Conservation (phyloP, 73 alveolate species). For the Tetrahymena elliotti region DNA sequence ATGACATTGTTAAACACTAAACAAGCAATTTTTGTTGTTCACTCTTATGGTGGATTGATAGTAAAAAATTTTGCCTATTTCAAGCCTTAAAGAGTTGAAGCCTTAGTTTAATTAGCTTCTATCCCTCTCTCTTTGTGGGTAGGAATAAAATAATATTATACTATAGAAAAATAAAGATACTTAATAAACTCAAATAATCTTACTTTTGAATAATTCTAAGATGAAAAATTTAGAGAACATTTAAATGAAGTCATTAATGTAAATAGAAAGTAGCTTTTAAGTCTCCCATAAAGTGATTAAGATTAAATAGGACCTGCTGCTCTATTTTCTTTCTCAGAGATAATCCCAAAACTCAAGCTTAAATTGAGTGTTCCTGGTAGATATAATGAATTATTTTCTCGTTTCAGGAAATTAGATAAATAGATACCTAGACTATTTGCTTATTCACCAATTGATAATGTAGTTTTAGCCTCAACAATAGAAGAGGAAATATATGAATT, state of each 20-base stretch:
- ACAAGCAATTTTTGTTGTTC: background rate
- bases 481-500: background rate
- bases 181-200: background rate
- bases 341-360: background rate
- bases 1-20: background rate
- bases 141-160: background rate
- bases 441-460: background rate
- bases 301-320: background rate
- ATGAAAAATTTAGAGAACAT: background rate
- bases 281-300: background rate
- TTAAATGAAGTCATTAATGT: background rate
- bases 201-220: background rate
- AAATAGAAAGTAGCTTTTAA: background rate
- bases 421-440: background rate
- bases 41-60: background rate
- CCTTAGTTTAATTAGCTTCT: background rate
- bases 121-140: background rate
- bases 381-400: background rate
- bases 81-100: background rate
- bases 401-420: background rate
- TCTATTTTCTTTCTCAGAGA: background rate
- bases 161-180: background rate
- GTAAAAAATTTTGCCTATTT: background rate
- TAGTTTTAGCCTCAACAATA: background rate
- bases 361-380: background rate